These are phyloP conservation scores for Rubus parviflorus DNA, from an alignment of 306 rosid genomes.

Conservation along the genomic window DNA sequence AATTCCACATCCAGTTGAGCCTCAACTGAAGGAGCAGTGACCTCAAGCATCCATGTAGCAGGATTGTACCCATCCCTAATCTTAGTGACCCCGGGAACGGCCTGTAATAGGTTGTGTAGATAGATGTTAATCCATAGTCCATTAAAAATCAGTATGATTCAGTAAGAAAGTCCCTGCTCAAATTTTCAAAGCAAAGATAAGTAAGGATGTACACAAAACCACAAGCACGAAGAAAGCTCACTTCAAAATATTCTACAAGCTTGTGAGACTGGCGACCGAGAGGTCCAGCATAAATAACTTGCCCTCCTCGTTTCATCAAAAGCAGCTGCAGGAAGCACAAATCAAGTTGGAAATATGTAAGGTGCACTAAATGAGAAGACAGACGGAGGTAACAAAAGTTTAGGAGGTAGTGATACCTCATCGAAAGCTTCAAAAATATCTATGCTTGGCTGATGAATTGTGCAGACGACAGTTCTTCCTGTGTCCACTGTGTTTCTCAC, in stretches of 20 bases:
- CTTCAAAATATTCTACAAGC: slow-evolving; percentile 45
- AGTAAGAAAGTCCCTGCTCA: neutral
- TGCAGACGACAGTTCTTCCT: slow-evolving; percentile 50
- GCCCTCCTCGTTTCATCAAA: slow-evolving; percentile 47
- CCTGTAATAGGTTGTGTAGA: slow-evolving; percentile 20
- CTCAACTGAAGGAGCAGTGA: slow-evolving; percentile 41
- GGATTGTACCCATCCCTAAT: slow-evolving; percentile 54
- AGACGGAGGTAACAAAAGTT: neutral
- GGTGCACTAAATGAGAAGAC: neutral
- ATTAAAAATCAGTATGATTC: neutral
- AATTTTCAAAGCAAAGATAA: neutral
- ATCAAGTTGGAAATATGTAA: neutral
- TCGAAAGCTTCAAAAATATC: slow-evolving; percentile 53
- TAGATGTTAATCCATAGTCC: neutral
- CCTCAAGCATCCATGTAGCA: slow-evolving; percentile 58
- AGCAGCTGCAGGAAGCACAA: slow-evolving; percentile 28
- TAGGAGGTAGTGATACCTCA: slow-evolving; percentile 30
- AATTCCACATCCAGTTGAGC: slow-evolving; percentile 41
- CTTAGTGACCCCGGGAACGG: slow-evolving; percentile 38
- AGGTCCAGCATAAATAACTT: slow-evolving; percentile 45
- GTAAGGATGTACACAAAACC: neutral
- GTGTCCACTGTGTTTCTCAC: slow-evolving; percentile 52
- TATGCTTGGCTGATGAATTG: slow-evolving; percentile 55
- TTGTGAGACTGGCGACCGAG: slow-evolving; percentile 40
- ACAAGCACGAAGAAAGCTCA: slow-evolving; percentile 17